Evolutionary conservation across 371 early-diverging fungal genomes (phyloP), one percentile per base, ranked within the genome.

Genomic region (Smittium culicis): DNA sequence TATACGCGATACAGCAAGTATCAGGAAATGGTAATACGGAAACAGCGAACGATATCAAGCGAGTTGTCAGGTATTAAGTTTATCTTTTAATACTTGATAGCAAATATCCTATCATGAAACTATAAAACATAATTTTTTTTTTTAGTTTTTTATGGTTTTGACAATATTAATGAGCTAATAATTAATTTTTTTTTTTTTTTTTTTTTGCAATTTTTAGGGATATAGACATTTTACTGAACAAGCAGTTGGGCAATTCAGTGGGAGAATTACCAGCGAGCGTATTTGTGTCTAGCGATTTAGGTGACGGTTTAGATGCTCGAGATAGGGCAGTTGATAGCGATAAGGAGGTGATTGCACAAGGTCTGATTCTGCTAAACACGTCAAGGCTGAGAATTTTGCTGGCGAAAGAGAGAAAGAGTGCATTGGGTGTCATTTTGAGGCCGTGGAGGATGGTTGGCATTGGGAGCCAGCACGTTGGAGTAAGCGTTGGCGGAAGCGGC

Each of bases 271-370:
- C 29, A 74, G 72, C 0, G 20, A 72, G 3, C 67, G 74, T 28
- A n/a, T n/a, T n/a, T n/a, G n/a, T 67, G 76, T 29, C 55, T 77
- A 65, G 54, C 17, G 25, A 25, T 54, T 20, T 20, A 17, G 17
- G 17, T 54, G 54, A 54, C n/a, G 25, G 25, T 20, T 25, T 25
- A 25, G 17, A 17, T 20, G 54, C 17, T 20, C 54, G 25, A 25
- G 25, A 25, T 25, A 17, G 25, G 25, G 54, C 20, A 17, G 54
- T 20, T 54, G 17, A 17, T 25, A 71, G 90, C 30, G 75, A 90
- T 24, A 86, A 86, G 57, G 89, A 90, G 63, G 74, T 82, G n/a
- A 80, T 81, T 65, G 74, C 85, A 34, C 79, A 73, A 28, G 65
- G 75, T 61, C 30, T 68, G 11, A 65, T 72, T 20, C 56, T 74